Evolutionary conservation across 1,284 basidiomycete species (phyloP), one percentile per base, ranked within the genome.

Genomic region (Ganoderma sp.): DNA sequence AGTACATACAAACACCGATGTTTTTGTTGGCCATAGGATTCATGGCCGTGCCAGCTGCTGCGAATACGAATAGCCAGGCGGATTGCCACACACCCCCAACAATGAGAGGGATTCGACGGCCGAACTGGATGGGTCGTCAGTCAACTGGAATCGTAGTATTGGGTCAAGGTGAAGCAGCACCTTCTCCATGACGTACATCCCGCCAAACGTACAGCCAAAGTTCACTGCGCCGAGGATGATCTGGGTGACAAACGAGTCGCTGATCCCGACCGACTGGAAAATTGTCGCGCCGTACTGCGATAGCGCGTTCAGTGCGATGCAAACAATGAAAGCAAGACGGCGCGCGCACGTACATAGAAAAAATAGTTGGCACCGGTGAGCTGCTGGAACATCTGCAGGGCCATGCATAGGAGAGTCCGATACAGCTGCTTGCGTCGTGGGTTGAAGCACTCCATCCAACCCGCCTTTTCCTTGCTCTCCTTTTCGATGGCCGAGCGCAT

Each of bases 1-100:
- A 19, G 19, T 9, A 28, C 63, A 59, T 71, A 88, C 86, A 77
- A 73, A 84, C 86, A 41, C 89, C 90, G 58, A 88, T 87, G 17
- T 73, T 75, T 43, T 82, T 67, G 74, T 88, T 81, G 1, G 72
- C 76, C 63, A 75, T 76, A 0, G 91, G 90, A 70, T 89, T 81
- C 68, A 86, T 85, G 0, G 87, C 88, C 0, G 89, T 91, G 37
- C 92, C 93, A 2, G 90, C 92, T 7, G 88, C 85, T 0, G 91
- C 92, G 75, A 92, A 94, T 25, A 93, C 87, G 75, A 94, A 90
- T 22, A 95, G 82, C 92, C 93, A 94, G 9, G 81, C 79, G 0
- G 87, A 84, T 75, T 94, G 91, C 92, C 92, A 92, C 1, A 91
- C 65, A 10, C 90, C 90, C 37, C 91, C 91, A 58, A 87, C 73